These are phyloP conservation scores for Ophiocytium majus DNA, from an alignment of 352 stramenopile species.

Conservation along the genomic window DNA sequence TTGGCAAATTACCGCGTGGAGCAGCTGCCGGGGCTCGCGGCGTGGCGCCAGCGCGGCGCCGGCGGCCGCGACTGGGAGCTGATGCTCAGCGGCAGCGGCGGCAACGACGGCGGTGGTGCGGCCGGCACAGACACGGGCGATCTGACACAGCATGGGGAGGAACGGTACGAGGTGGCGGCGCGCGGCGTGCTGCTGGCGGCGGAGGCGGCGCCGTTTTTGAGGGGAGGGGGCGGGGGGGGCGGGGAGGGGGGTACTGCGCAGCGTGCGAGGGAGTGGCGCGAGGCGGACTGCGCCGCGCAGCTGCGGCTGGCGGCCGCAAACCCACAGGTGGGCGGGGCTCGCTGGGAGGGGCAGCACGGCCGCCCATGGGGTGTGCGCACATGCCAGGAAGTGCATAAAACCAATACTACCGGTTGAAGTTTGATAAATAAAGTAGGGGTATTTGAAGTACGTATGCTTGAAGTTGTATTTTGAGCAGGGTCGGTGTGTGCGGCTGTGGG, in stretches of 20 bases:
- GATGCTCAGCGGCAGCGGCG: neutral
- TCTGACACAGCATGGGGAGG: constrained; percentile 23
- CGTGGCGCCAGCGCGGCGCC: constrained; percentile 27
- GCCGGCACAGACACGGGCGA: constrained; percentile 19
- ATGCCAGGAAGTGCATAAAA: too few species aligned
- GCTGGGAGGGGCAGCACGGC: too few species aligned
- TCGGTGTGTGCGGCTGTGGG: too few species aligned
- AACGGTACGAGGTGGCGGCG: constrained; percentile 36
- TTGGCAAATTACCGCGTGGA: constrained; percentile 31
- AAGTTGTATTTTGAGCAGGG: too few species aligned
- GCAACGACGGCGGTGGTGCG: neutral
- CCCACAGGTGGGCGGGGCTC: constrained; percentile 41
- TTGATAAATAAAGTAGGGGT: too few species aligned
- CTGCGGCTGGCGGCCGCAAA: constrained; percentile 40
- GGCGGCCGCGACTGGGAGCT: neutral
- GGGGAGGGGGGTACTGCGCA: neutral
- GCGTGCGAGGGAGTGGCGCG: constrained; percentile 30
- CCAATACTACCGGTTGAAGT: too few species aligned
- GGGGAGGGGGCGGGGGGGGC: constrained; percentile 25
- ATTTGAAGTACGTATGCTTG: too few species aligned
- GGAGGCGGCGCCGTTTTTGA: constrained; percentile 30
- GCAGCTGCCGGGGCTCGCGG: constrained; percentile 28
- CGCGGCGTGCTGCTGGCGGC: constrained; percentile 42
- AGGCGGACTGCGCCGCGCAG: constrained; percentile 35
- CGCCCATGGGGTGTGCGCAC: too few species aligned